Base-by-base conservation (phyloP, 225 moss, liverwort and hornwort species). In the Lunularia cruciata region DNA sequence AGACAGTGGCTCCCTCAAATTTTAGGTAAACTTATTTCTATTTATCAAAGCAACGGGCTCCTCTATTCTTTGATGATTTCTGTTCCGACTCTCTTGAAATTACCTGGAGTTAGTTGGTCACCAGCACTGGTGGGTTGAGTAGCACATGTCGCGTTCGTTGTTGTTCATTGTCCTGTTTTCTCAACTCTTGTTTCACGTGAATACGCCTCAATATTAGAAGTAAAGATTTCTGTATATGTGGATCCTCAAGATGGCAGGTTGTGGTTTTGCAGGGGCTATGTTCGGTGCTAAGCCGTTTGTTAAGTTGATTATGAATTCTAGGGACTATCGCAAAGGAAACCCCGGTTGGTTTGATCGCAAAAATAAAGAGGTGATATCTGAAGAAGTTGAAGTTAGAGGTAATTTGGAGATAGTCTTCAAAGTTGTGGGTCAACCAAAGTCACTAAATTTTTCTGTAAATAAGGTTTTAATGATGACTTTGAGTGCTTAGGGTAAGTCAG, bases 251-350 rank as follows among this genome's bases (percentile, higher is more conserved):
- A 5, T 9, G 6, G 0, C 22, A 3, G 18, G 38, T 32, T 57
- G 16, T 57, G 39, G 10, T 20, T 37, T 30, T 49, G 43, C 71
- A 71, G 71, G 71, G 31, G 35, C 46, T 2, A 46, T 71, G 14
- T 48, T 71, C 18, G 71, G 71, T 48, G 47, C 60, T 15, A 28
- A 31, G 8, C 60, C 59, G 1, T 43, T 32, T 8, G 34, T 71
- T 11, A 71, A 71, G 47, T 11, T 71, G 48, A 37, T 37, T 4
- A 13, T 71, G 47, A 61, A 23, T 28, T 61, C 45, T 19, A 60
- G 71, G 61, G 71, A 71, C 33, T 71, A 71, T 36, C 71, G 71
- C 14, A 60, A 71, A 37, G 61, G 59, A 18, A 71, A 71, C 49
- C 71, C 71, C 31, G 71, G 71, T 0, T 71, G 71, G 71, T 43